Evolutionary conservation across 2,329 filamentous ascomycete genomes (phyloP).

Genomic region (Colletotrichum sp.): DNA sequence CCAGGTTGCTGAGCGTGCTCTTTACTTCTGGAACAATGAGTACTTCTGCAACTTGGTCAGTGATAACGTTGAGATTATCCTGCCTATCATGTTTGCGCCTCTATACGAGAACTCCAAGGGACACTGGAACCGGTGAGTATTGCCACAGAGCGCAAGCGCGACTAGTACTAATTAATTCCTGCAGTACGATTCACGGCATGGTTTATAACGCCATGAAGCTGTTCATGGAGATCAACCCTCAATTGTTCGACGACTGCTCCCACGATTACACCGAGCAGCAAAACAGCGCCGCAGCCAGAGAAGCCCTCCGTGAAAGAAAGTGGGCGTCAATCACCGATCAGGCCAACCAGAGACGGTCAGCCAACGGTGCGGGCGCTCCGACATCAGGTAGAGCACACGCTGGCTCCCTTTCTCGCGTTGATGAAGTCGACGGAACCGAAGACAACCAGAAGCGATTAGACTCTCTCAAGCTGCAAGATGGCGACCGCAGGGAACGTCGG

Average conservation of each 20-base stretch:
- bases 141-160: neutral
- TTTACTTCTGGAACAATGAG: constrained; percentile 99
- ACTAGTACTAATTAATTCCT: constrained; percentile 32
- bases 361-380: constrained; percentile 37
- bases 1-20: constrained; percentile 94
- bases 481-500: constrained; percentile 62
- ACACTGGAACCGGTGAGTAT: constrained; percentile 91
- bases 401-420: constrained; percentile 56
- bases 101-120: constrained; percentile 99
- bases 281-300: constrained; percentile 85
- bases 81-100: constrained; percentile 99
- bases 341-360: constrained; percentile 70
- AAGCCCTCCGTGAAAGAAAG: constrained; percentile 81
- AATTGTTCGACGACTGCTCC: constrained; percentile 97
- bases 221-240: constrained; percentile 99
- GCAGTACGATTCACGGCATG: constrained; percentile 97
- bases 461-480: constrained; percentile 89
- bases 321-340: constrained; percentile 88
- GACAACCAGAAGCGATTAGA: constrained; percentile 88
- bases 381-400: constrained; percentile 40
- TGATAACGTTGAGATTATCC: constrained; percentile 97
- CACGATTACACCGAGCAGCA: constrained; percentile 98
- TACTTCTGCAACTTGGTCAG: constrained; percentile 99
- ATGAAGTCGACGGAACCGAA: constrained; percentile 82
- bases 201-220: constrained; percentile 99